These are phyloP conservation scores for Suillus occidentalis DNA, from an alignment of 768 basidiomycete genomes.

Conservation along the genomic window DNA sequence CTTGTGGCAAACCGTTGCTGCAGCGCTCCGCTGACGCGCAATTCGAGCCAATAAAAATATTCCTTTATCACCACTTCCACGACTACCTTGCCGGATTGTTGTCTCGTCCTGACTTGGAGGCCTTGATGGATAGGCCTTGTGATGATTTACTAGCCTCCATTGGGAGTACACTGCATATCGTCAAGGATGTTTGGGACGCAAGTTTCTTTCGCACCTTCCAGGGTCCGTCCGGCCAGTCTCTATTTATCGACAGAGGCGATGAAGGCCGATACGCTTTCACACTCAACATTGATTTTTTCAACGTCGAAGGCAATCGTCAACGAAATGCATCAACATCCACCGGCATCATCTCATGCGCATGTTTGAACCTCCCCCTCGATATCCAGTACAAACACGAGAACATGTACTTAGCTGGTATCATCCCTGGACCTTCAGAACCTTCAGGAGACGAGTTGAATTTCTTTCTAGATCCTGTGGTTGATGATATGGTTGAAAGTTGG, in stretches of 20 bases:
- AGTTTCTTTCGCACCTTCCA: no score
- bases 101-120: no score
- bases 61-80: no score
- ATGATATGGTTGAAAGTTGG: slow-evolving; percentile 21
- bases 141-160: no score
- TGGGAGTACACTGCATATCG: no score
- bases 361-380: no score
- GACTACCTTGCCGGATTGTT: no score
- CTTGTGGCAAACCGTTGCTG: no score
- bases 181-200: no score
- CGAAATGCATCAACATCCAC: slow-evolving; percentile 27
- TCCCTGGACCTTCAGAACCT: slow-evolving; percentile 39
- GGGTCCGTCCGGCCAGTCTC: slow-evolving; percentile 11
- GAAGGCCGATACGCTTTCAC: slow-evolving; percentile 23
- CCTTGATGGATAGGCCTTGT: no score
- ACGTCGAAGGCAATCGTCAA: slow-evolving; percentile 27
- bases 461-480: slow-evolving; percentile 30
- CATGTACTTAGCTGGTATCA: slow-evolving; percentile 37
- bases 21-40: no score
- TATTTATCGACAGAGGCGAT: slow-evolving; percentile 20
- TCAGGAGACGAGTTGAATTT: slow-evolving; percentile 29
- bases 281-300: slow-evolving; percentile 36
- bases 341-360: slow-evolving; percentile 17
- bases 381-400: slow-evolving; percentile 37
- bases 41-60: no score